Evolutionary conservation across 768 basidiomycete species (phyloP), one percentile per base, ranked within the genome.

Genomic region (Mycena pura): DNA sequence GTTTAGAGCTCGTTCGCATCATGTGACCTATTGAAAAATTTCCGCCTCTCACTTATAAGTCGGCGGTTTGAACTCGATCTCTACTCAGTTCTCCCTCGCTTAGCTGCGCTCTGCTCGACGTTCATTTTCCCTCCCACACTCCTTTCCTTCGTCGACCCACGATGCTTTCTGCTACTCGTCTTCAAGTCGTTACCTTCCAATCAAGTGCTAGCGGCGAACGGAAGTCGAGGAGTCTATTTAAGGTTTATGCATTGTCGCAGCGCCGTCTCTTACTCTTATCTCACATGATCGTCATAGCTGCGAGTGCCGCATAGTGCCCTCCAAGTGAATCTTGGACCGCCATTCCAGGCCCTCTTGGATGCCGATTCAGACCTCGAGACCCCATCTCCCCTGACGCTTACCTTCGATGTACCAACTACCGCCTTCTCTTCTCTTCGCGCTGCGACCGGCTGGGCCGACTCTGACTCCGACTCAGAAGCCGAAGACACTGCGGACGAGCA

Each of bases 31-130:
- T n/a, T n/a, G n/a, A n/a, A n/a, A n/a, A n/a, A n/a, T n/a, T n/a
- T n/a, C n/a, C n/a, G 14, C 32, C 29, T 21, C 32, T 36, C 34
- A 46, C 45, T 34, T 58, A 58, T 60, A 60, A 60, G 25, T n/a
- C 40, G 38, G 46, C 17, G 36, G 21, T 27, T 31, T 24, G 21
- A 4, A 6, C 27, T 10, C 2, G 10, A 28, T 50, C n/a, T 22
- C 52, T 15, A 15, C 29, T 38, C 46, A 46, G 25, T 10, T 53
- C 53, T 43, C 19, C 27, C 39, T 19, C 34, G 55, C 59, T 60
- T 60, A 60, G 59, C 64, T 62, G 56, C 40, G 60, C 60, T 65
- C 62, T 36, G 60, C 56, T 46, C 51, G 17, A 48, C 43, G 9
- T 56, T 45, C 40, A 24, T 49, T 22, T 51, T 57, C 48, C 15